These are phyloP conservation scores for Leccinum ponderosum DNA, from an alignment of 1,284 basidiomycete genomes.

Conservation along the genomic window DNA sequence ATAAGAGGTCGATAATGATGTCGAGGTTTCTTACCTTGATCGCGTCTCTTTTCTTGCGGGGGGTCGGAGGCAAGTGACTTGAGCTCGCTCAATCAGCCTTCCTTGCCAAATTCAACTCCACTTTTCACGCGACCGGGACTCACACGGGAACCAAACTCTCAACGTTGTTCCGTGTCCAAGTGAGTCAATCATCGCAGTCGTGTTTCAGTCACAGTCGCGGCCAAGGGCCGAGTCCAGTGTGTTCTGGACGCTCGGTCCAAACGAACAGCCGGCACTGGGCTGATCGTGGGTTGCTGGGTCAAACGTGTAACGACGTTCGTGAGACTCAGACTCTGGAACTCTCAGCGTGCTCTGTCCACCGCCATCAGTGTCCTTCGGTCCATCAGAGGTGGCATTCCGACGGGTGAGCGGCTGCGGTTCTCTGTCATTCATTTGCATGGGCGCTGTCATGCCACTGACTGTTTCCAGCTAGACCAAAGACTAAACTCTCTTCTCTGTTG, in stretches of 20 bases:
- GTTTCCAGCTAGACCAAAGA: not conserved
- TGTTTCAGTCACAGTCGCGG: not conserved
- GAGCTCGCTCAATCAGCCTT: slow-evolving; percentile 9
- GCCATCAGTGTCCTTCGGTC: not conserved
- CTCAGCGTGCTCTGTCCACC: not conserved
- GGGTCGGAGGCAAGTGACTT: slow-evolving; percentile 1
- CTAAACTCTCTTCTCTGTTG: not conserved
- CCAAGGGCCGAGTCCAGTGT: not conserved
- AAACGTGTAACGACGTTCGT: not conserved
- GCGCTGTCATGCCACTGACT: slow-evolving; percentile 5
- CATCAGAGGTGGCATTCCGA: slow-evolving; percentile 9
- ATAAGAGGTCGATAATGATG: not conserved
- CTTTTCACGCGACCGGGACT: slow-evolving; percentile 11
- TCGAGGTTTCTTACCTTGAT: slow-evolving; percentile 4
- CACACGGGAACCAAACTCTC: slow-evolving; percentile 2
- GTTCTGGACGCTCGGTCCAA: not conserved
- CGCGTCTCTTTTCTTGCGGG: not conserved
- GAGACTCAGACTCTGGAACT: not conserved
- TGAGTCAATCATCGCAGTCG: too few species aligned
- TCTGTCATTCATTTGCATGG: not conserved
- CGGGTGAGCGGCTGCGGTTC: not conserved
- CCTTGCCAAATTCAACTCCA: slow-evolving; percentile 13
- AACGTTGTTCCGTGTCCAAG: too few species aligned
- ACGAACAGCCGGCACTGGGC: slow-evolving; percentile 1
- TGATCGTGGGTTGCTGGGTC: slow-evolving; percentile 6